Evolutionary conservation across 495 filamentous ascomycete genomes (phyloP), one percentile per base, ranked within the genome.

Genomic region (Penicillium cosmopolitanum): DNA sequence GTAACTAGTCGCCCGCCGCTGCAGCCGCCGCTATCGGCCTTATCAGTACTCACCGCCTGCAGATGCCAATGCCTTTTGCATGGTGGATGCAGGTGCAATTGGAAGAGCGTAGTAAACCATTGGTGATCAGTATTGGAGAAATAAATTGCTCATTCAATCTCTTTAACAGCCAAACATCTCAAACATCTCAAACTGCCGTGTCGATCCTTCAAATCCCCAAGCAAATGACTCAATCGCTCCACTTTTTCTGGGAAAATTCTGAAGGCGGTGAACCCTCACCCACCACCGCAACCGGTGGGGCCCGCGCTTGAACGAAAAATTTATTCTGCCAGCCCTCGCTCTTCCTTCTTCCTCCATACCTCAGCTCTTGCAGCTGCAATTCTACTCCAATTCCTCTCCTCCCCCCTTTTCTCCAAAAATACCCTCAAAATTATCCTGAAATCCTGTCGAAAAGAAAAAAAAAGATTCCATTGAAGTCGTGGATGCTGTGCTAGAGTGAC

Each of bases 401-500:
- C 40, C 46, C 33, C 6, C 18, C 36, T 38, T 40, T 35, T 21
- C 21, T 28, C 12, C 34, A 19, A 15, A 40, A 51, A 57, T 25
- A 33, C 44, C 43, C 51, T 42, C 21, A 57, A 58, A 50, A 57
- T 28, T 25, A 31, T 43, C 12, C 47, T 31, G 18, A 13, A 16
- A 50, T 21, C 18, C 25, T 42, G 9, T 16, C 15, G 38, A 16
- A n/a, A 21, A 40, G 1, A 54, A 11, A 28, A 38, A 54, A 36
- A 54, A 53, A 50, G 47, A 57, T 61, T 43, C 67, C 57, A 68
- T 57, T 63, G 70, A 56, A 31, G 58, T 75, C 69, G 73, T 68
- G 73, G 65, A 79, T 80, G 77, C 72, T 77, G 74, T 70, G 73
- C 64, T 80, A 74, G 73, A 78, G 73, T 69, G 66, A 73, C 65